Evolutionary conservation across 2,329 filamentous ascomycete species (phyloP).

Genomic region (Botryosphaeria dothidea): DNA sequence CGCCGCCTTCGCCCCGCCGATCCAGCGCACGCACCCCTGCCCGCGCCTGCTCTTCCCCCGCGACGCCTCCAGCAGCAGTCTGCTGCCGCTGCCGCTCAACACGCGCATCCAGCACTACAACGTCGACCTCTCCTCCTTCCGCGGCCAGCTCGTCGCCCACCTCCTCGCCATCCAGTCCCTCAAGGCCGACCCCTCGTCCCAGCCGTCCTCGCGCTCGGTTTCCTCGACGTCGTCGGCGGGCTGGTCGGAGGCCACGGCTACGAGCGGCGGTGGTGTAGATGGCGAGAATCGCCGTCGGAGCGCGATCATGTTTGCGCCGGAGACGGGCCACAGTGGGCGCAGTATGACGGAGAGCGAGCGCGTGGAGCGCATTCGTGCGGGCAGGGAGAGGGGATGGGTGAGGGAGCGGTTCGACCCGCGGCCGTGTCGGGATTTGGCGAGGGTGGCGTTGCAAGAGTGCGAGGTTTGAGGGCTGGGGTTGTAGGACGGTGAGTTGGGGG

Average conservation of each 20-base stretch:
- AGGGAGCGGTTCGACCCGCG: conserved; percentile 18
- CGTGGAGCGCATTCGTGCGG: background rate
- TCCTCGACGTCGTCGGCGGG: background rate
- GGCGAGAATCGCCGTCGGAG: background rate
- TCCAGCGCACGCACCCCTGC: conserved; percentile 3
- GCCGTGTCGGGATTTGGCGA: conserved; percentile 16
- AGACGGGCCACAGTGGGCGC: background rate
- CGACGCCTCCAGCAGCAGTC: conserved; percentile 17
- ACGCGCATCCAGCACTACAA: conserved; percentile 25
- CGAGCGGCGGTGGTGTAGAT: background rate
- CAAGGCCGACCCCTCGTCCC: conserved; percentile 22
- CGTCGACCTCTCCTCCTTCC: conserved; percentile 30
- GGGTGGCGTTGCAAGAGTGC: conserved; percentile 15
- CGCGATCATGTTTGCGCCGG: background rate
- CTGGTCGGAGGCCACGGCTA: conserved; percentile 6
- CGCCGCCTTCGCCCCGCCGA: background rate
- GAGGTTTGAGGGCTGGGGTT: background rate
- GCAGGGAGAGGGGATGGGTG: conserved; percentile 12
- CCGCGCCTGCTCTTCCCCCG: conserved; percentile 6
- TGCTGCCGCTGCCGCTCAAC: conserved; percentile 9
- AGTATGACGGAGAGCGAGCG: conserved; percentile 10
- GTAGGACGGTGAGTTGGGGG: background rate
- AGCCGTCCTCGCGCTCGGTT: background rate
- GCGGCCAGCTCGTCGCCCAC: conserved; percentile 31
- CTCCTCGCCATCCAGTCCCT: conserved; percentile 29